Percentiles rank a stretch among this genome's conserved stretches.
phyloP scores from a whole-genome alignment of 148 eudicot genomes.

The Polygonum maritimum region DNA sequence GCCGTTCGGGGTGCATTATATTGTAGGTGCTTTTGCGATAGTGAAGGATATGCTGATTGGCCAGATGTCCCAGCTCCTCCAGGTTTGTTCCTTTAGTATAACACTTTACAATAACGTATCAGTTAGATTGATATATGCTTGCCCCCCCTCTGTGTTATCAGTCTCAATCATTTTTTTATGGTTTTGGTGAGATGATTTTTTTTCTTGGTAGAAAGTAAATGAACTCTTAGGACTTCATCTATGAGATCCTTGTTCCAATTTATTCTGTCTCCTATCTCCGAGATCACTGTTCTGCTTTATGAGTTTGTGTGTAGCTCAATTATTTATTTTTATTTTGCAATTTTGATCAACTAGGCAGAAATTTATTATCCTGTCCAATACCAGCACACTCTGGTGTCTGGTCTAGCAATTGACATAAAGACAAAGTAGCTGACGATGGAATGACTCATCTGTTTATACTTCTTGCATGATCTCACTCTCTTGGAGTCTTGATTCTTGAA shows the following conservation, averaged over 20 bases:
- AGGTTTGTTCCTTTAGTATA: slow-evolving; percentile 31
- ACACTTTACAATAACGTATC: background rate
- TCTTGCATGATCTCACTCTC: no score
- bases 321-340: background rate
- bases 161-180: background rate
- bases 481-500: no score
- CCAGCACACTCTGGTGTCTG: no score
- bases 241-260: background rate
- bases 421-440: no score
- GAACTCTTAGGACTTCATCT: background rate
- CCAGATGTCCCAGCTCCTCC: slow-evolving; percentile 75
- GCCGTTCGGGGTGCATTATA: slow-evolving; percentile 85
- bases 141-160: background rate
- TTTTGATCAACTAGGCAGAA: background rate
- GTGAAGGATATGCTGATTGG: slow-evolving; percentile 62
- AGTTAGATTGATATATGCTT: background rate
- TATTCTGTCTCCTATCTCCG: background rate
- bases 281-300: background rate
- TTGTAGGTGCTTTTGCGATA: slow-evolving; percentile 85
- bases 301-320: background rate
- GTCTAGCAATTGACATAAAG: no score
- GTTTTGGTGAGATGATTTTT: background rate
- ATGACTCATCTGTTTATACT: no score
- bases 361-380: no score
- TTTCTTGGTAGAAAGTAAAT: background rate